A percentile compares a stretch with the other conserved stretches of the same genome.
Evolutionary conservation across 306 rosid species (phyloP).

Genomic region (Clitoria ternatea): DNA sequence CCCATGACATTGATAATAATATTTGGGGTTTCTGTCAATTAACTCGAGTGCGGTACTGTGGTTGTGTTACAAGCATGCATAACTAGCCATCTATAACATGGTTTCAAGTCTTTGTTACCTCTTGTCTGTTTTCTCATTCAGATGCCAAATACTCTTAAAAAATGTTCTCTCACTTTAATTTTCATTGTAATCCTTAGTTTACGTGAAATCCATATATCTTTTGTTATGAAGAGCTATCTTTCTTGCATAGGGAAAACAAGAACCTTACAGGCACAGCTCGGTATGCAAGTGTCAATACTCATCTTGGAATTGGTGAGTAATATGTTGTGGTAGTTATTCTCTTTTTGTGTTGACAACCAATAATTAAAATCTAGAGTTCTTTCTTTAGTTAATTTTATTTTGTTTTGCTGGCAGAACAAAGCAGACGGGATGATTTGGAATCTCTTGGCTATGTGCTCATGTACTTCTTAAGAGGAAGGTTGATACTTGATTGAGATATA

Average conservation of each 20-base stretch:
- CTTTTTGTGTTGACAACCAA: conserved; percentile 15
- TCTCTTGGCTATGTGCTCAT: conserved; percentile 99
- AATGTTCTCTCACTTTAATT: background rate
- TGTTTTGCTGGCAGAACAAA: conserved; percentile 76
- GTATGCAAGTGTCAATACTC: conserved; percentile 98
- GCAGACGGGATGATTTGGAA: conserved; percentile 99
- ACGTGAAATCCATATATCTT: background rate
- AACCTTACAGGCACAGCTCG: conserved; percentile 99
- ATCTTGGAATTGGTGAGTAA: conserved; percentile 95
- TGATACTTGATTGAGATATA: conserved; percentile 22
- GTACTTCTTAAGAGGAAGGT: conserved; percentile 99
- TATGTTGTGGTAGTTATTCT: conserved; percentile 22
- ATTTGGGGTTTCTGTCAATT: background rate
- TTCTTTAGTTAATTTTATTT: conserved; percentile 14
- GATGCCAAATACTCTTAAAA: background rate
- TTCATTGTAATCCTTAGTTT: background rate
- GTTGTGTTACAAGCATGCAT: background rate
- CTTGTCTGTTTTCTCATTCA: background rate
- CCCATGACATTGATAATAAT: background rate
- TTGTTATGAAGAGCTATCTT: background rate
- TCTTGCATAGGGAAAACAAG: conserved; percentile 83
- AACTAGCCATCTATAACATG: background rate
- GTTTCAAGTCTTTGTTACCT: background rate
- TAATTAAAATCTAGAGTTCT: background rate
- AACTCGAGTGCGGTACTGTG: background rate